Percentiles rank a stretch among this genome's conserved stretches.
Conservation (phyloP, 805 yeast genomes). For the Candida tibetensis region DNA sequence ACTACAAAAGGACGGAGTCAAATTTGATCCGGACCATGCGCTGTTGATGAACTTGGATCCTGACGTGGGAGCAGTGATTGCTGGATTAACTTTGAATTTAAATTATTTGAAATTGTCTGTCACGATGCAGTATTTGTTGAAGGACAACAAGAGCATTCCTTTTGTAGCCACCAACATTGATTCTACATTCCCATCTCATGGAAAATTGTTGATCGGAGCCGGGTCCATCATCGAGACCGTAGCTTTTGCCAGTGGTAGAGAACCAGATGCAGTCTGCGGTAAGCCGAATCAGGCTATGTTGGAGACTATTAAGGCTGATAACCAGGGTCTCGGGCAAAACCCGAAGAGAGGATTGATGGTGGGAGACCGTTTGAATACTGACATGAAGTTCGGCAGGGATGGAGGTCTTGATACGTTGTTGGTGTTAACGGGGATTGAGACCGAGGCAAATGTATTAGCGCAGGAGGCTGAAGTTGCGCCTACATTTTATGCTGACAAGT, state of each 20-base stretch:
- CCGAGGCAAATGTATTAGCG: conserved; percentile 55
- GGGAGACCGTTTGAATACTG: conserved; percentile 94
- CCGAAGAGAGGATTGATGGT: conserved; percentile 76
- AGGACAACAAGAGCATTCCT: conserved; percentile 52
- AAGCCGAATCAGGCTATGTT: conserved; percentile 90
- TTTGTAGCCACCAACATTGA: conserved; percentile 94
- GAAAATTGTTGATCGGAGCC: conserved; percentile 87
- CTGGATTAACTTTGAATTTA: conserved; percentile 75
- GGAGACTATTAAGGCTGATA: conserved; percentile 76
- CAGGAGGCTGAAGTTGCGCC: conserved; percentile 49
- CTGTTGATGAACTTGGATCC: conserved; percentile 61
- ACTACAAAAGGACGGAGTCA: conserved; percentile 42
- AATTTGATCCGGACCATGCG: conserved; percentile 55
- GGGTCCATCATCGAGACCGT: conserved; percentile 85
- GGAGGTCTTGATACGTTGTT: conserved; percentile 85
- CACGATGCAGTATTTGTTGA: conserved; percentile 75
- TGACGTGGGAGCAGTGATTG: conserved; percentile 81
- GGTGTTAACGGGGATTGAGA: conserved; percentile 90
- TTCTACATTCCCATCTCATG: conserved; percentile 90
- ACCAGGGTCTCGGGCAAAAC: conserved; percentile 45
- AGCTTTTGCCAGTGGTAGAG: conserved; percentile 70
- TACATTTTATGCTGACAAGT: conserved; percentile 60
- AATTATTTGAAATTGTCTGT: conserved; percentile 81
- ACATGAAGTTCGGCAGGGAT: conserved; percentile 84
- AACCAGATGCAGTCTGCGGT: conserved; percentile 82